Percentiles rank a stretch among this genome's conserved stretches.
These are phyloP conservation scores for Tagetes erecta DNA, from an alignment of 129 eudicot genomes.

Conservation along the genomic window DNA sequence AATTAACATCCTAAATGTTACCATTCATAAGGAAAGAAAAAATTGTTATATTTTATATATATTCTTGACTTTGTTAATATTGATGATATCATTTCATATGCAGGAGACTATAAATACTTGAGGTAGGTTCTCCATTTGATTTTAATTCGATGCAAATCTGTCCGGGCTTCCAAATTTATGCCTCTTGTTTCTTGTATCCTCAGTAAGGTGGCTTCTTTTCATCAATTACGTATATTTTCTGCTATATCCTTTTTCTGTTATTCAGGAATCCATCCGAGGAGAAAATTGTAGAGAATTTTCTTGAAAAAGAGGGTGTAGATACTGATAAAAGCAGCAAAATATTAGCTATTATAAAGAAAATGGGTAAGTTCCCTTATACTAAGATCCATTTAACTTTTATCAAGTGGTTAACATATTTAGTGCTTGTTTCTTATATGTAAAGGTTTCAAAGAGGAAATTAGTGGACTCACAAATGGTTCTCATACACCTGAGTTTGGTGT, in stretches of 20 bases:
- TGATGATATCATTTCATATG: constrained; percentile 38
- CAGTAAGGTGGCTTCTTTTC: constrained; percentile 11
- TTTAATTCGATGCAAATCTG: background rate
- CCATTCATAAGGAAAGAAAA: constrained; percentile 10
- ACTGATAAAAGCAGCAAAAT: constrained; percentile 52
- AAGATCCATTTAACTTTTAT: background rate
- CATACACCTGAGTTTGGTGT: constrained; percentile 65
- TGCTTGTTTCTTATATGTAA: constrained; percentile 21
- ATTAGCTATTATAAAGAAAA: constrained; percentile 64
- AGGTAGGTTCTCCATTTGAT: constrained; percentile 47
- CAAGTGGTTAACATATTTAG: constrained; percentile 18
- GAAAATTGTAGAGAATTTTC: constrained; percentile 75
- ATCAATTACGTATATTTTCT: constrained; percentile 5
- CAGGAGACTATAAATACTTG: constrained; percentile 93
- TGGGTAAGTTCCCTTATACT: constrained; percentile 54
- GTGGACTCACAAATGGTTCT: constrained; percentile 43
- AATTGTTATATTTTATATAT: background rate
- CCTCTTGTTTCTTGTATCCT: constrained; percentile 12
- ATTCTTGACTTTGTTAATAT: constrained; percentile 23
- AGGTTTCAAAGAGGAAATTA: constrained; percentile 93
- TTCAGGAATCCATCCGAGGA: constrained; percentile 77
- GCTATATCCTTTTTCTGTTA: constrained; percentile 9
- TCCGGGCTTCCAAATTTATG: constrained; percentile 8
- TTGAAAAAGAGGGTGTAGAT: constrained; percentile 65
- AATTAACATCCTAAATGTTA: background rate